phyloP scores from a whole-genome alignment of 2,329 filamentous ascomycete species.

The Ceratocystis colombiana region DNA sequence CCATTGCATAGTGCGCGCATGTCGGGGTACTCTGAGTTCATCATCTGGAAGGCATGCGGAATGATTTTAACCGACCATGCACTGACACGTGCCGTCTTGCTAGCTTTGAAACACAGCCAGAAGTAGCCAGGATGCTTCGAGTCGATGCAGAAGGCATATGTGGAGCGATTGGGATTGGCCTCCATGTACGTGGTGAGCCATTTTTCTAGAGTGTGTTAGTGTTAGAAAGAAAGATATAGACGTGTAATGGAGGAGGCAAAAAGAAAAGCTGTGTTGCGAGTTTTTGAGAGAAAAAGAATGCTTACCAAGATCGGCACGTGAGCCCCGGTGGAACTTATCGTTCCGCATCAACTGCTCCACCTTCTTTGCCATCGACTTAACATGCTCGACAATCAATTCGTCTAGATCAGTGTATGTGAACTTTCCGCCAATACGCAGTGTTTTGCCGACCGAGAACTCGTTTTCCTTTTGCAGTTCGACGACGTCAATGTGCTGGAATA shows the following conservation, averaged over 20 bases:
- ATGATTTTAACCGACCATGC: constrained; percentile 83
- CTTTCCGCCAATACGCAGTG: constrained; percentile 74
- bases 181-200: constrained; percentile 95
- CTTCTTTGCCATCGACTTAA: constrained; percentile 96
- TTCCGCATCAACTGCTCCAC: constrained; percentile 92
- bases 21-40: constrained; percentile 81
- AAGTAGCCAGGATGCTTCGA: constrained; percentile 89
- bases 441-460: constrained; percentile 83
- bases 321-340: constrained; percentile 83
- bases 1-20: constrained; percentile 94
- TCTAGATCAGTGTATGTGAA: constrained; percentile 93
- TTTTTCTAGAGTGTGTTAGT: constrained; percentile 52
- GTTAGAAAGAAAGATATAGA: constrained; percentile 14
- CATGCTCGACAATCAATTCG: constrained; percentile 91
- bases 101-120: constrained; percentile 91
- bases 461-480: constrained; percentile 95
- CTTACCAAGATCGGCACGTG: constrained; percentile 74
- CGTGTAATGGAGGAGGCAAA: not conserved
- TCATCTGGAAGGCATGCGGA: constrained; percentile 84
- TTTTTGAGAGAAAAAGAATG: no score
- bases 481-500: constrained; percentile 98
- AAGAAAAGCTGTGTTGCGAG: no score
- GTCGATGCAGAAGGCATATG: constrained; percentile 94
- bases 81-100: constrained; percentile 59
- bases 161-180: constrained; percentile 85